These are phyloP conservation scores for Celoporthe dispersa DNA, from an alignment of 2,329 filamentous ascomycete genomes.

Conservation along the genomic window DNA sequence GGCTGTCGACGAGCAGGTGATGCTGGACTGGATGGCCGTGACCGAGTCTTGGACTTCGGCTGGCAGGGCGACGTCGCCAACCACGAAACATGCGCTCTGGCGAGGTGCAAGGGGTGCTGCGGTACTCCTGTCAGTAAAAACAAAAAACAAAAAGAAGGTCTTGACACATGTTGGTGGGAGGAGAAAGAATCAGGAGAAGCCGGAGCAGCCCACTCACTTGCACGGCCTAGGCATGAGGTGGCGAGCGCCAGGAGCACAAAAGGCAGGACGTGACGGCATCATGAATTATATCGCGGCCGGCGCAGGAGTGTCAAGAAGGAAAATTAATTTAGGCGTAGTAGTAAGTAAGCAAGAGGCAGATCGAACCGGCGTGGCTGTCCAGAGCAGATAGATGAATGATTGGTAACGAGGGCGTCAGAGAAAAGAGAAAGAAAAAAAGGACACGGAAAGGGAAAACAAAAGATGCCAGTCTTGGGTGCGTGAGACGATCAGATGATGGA, in stretches of 20 bases:
- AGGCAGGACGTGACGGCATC: slow-evolving; percentile 20
- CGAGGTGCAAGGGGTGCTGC: slow-evolving; percentile 33
- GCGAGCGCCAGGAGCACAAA: slow-evolving; percentile 21
- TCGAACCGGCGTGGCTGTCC: slow-evolving; percentile 9
- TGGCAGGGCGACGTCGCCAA: slow-evolving; percentile 56
- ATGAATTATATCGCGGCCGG: not conserved
- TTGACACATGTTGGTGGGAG: no score
- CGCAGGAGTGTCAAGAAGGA: not conserved
- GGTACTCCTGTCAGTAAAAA: not conserved
- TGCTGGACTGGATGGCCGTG: slow-evolving; percentile 43
- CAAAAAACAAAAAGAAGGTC: no score
- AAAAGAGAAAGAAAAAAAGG: not conserved
- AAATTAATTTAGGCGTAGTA: not conserved
- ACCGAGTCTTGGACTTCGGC: slow-evolving; percentile 52
- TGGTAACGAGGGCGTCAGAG: not conserved
- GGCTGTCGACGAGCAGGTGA: slow-evolving; percentile 53
- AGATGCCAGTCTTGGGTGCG: not conserved
- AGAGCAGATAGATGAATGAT: not conserved
- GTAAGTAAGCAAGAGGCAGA: not conserved
- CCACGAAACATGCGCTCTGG: slow-evolving; percentile 56
- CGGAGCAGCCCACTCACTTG: slow-evolving; percentile 10
- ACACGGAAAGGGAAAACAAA: not conserved
- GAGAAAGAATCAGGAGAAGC: not conserved
- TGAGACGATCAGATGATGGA: not conserved
- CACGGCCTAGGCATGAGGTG: slow-evolving; percentile 12